Conservation (phyloP, 106 monocot species). For the Amphibolis antarctica region DNA sequence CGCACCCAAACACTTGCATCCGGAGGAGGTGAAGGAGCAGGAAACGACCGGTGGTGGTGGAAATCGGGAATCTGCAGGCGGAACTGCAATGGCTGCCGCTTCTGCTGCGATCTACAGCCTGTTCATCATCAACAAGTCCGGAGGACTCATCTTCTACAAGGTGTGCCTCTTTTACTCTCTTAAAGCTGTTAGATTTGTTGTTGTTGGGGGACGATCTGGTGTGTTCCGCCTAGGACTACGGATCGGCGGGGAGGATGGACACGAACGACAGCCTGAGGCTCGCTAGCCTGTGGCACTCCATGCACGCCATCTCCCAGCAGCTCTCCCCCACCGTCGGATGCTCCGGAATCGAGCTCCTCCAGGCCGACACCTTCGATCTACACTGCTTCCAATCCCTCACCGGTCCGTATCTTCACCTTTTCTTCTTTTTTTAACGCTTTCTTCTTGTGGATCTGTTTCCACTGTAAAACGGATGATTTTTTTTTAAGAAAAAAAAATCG, state of each 20-base stretch:
- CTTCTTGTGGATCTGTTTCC: background rate
- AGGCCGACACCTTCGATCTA: slow-evolving; percentile 86
- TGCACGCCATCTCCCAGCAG: slow-evolving; percentile 99
- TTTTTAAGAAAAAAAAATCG: background rate
- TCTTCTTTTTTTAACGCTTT: background rate
- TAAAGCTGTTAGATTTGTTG: no score
- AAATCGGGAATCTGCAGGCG: no score
- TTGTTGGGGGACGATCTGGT: background rate
- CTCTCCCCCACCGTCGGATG: slow-evolving; percentile 75
- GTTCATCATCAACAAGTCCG: slow-evolving; percentile 98
- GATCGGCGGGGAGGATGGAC: slow-evolving; percentile 84
- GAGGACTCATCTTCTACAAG: slow-evolving; percentile 97
- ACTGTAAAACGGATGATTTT: no score
- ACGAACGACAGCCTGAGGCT: slow-evolving; percentile 88
- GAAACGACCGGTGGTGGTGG: no score
- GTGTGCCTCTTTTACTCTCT: no score
- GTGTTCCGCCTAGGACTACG: slow-evolving; percentile 52
- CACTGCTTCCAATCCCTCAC: slow-evolving; percentile 98
- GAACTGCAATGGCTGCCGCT: slow-evolving; percentile 11
- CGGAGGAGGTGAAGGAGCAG: no score
- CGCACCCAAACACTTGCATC: no score
- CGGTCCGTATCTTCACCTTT: slow-evolving; percentile 17
- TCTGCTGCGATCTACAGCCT: slow-evolving; percentile 82
- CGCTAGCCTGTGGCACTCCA: slow-evolving; percentile 95
- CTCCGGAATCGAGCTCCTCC: slow-evolving; percentile 73